Evolutionary conservation across 345 rosid genomes (phyloP).

Genomic region (Syzygium aqueum): DNA sequence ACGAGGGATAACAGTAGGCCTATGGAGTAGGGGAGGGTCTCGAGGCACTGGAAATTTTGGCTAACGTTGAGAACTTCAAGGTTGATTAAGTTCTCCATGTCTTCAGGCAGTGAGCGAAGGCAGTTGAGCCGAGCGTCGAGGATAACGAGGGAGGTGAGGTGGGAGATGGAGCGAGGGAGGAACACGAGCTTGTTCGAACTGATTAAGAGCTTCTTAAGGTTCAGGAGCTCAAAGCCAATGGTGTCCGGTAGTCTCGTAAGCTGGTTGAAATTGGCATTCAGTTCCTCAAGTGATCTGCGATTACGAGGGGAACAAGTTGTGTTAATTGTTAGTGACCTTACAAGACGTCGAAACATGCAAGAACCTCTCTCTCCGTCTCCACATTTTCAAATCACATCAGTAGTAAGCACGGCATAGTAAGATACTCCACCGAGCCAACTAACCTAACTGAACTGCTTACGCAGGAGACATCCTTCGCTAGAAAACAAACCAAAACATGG

Average conservation of each 20-base stretch:
- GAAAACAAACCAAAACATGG: background rate
- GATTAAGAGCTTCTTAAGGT: constrained; percentile 58
- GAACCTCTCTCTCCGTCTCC: background rate
- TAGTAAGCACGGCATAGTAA: background rate
- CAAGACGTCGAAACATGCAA: background rate
- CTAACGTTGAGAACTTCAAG: constrained; percentile 68
- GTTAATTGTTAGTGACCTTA: background rate
- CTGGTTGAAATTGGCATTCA: constrained; percentile 89
- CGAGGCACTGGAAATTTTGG: constrained; percentile 74
- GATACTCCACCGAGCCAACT: background rate
- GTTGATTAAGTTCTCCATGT: constrained; percentile 64
- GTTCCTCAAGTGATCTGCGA: constrained; percentile 63
- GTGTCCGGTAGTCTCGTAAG: constrained; percentile 56
- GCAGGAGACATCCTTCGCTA: background rate
- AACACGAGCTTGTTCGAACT: constrained; percentile 65
- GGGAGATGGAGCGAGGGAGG: constrained; percentile 64
- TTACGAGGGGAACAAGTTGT: background rate
- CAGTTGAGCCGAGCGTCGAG: constrained; percentile 78
- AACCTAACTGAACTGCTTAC: background rate
- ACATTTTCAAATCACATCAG: background rate
- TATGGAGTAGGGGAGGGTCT: constrained; percentile 43
- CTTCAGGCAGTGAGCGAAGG: constrained; percentile 63
- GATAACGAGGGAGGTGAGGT: constrained; percentile 44
- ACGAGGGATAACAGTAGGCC: constrained; percentile 68
- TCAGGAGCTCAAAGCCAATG: constrained; percentile 58